A percentile compares a stretch with the other conserved stretches of the same genome.
Evolutionary conservation across 2,329 filamentous ascomycete species (phyloP).

Genomic region (Mariannaea elegans): DNA sequence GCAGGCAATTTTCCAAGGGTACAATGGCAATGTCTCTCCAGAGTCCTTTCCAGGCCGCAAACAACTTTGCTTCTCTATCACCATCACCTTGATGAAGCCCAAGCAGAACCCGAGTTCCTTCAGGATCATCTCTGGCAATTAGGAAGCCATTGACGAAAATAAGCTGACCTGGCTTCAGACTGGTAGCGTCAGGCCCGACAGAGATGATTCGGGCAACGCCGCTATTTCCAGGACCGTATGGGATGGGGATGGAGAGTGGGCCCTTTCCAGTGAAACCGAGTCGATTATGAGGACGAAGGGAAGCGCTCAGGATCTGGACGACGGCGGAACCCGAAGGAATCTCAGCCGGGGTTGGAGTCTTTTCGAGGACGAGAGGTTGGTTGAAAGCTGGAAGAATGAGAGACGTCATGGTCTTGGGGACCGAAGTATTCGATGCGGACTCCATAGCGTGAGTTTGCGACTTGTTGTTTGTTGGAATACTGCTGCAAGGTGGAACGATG

Average conservation of each 20-base stretch:
- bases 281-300: conserved; percentile 23
- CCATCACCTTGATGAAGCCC: conserved; percentile 25
- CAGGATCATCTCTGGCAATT: conserved; percentile 19
- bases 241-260: conserved; percentile 7
- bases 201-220: conserved; percentile 23
- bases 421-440: neutral
- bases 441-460: too few relatives aligned
- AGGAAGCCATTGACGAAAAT: conserved; percentile 27
- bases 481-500: too few relatives aligned
- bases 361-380: conserved; percentile 13
- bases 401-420: neutral
- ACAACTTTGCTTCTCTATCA: conserved; percentile 12
- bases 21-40: conserved; percentile 22
- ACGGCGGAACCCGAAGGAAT: conserved; percentile 16
- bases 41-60: conserved; percentile 23
- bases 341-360: neutral
- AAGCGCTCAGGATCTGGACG: conserved; percentile 24
- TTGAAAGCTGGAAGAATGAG: conserved; percentile 28
- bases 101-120: conserved; percentile 12
- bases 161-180: conserved; percentile 21
- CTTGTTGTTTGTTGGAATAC: neutral
- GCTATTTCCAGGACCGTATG: conserved; percentile 11
- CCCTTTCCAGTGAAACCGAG: conserved; percentile 24
- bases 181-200: conserved; percentile 16
- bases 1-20: conserved; percentile 19